Evolutionary conservation across 2,329 filamentous ascomycete species (phyloP).

Genomic region (Didymella sp.): DNA sequence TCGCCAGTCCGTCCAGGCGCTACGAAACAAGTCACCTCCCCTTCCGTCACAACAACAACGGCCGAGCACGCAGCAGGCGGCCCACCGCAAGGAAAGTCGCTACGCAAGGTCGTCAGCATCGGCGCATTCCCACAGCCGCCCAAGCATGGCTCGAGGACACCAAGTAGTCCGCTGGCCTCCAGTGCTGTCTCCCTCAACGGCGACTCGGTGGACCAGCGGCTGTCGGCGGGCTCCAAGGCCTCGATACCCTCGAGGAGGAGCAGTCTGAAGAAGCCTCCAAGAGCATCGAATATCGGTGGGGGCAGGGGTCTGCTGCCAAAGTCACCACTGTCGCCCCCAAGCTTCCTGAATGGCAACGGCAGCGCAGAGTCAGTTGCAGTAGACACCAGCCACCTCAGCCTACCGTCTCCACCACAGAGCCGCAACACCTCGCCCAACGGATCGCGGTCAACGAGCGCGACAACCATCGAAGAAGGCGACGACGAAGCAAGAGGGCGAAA

Average conservation of each 20-base stretch:
- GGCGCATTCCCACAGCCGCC: constrained; percentile 93
- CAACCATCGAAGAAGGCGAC: constrained; percentile 85
- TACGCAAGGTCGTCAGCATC: constrained; percentile 91
- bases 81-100: constrained; percentile 63
- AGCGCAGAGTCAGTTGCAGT: constrained; percentile 79
- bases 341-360: constrained; percentile 80
- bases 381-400: constrained; percentile 69
- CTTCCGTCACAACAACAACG: constrained; percentile 57
- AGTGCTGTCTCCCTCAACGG: constrained; percentile 54
- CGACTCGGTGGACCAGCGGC: constrained; percentile 43
- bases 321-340: constrained; percentile 65
- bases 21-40: constrained; percentile 39
- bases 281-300: constrained; percentile 50
- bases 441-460: constrained; percentile 87
- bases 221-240: constrained; percentile 37
- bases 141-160: constrained; percentile 61
- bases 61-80: constrained; percentile 47
- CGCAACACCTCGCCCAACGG: constrained; percentile 90
- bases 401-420: constrained; percentile 85
- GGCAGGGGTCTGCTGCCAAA: constrained; percentile 42
- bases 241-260: constrained; percentile 40
- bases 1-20: constrained; percentile 38
- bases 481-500: constrained; percentile 61
- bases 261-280: constrained; percentile 56
- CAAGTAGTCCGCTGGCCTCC: constrained; percentile 59